phyloP scores from a whole-genome alignment of 2,329 filamentous ascomycete genomes.

The Ceratocystis huliohia region DNA sequence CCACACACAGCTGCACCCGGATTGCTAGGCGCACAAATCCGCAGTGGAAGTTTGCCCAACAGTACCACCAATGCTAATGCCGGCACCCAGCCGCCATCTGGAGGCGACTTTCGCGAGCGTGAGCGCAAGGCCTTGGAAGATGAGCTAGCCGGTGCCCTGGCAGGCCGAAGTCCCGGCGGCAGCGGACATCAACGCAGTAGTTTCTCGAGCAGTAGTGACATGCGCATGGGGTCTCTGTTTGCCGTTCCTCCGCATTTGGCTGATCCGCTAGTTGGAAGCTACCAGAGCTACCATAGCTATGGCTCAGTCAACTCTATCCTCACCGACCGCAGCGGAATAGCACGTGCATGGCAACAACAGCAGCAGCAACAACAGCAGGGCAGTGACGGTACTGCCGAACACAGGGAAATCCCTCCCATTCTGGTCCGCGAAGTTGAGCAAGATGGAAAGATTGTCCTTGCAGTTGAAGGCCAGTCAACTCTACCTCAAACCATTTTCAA shows the following conservation, averaged over 20 bases:
- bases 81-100: neutral
- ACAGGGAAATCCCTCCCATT: slow-evolving; percentile 57
- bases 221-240: slow-evolving; percentile 40
- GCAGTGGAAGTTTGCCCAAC: slow-evolving; percentile 25
- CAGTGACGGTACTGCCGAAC: slow-evolving; percentile 26
- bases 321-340: slow-evolving; percentile 18
- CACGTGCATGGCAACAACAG: slow-evolving; percentile 25
- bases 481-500: slow-evolving; percentile 94
- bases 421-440: slow-evolving; percentile 83
- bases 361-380: slow-evolving; percentile 25
- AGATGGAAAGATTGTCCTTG: slow-evolving; percentile 70
- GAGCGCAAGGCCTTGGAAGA: slow-evolving; percentile 37
- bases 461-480: slow-evolving; percentile 87
- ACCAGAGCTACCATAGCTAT: slow-evolving; percentile 45
- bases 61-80: too few relatives aligned
- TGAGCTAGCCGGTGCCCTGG: slow-evolving; percentile 25
- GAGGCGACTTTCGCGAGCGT: slow-evolving; percentile 31
- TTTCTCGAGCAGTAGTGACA: slow-evolving; percentile 20
- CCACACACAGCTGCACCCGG: slow-evolving; percentile 29
- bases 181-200: slow-evolving; percentile 10
- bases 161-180: neutral
- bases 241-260: slow-evolving; percentile 48
- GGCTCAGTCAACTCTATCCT: slow-evolving; percentile 34
- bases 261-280: slow-evolving; percentile 59
- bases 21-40: slow-evolving; percentile 42